Conservation (phyloP, 768 basidiomycete species). For the Dioszegia aurantiaca region DNA sequence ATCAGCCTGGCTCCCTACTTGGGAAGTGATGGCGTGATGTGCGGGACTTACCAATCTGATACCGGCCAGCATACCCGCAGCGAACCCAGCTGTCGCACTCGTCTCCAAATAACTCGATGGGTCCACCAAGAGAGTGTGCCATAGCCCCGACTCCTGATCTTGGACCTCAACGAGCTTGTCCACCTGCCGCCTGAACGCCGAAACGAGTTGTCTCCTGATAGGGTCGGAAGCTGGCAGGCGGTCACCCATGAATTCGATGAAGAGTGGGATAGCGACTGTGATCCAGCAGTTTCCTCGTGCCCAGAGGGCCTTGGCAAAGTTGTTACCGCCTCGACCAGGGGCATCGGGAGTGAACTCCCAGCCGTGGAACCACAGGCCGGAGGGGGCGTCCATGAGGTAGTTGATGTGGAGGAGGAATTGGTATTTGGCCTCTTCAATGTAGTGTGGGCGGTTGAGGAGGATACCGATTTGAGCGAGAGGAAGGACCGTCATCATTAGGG, state of each 20-base stretch:
- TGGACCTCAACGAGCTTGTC: conserved; percentile 57
- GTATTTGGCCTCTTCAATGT: conserved; percentile 57
- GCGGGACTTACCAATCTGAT: conserved; percentile 23
- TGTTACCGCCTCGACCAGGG: conserved; percentile 25
- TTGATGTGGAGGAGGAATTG: conserved; percentile 48
- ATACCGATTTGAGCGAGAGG: conserved; percentile 61
- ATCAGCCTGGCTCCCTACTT: conserved; percentile 4
- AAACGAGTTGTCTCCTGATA: conserved; percentile 55
- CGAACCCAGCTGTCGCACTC: conserved; percentile 45
- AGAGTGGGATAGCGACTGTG: conserved; percentile 36
- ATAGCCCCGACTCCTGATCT: conserved; percentile 56
- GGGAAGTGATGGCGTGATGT: not conserved
- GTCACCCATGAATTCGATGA: conserved; percentile 26
- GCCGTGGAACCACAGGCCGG: conserved; percentile 50
- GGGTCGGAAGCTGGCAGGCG: conserved; percentile 54
- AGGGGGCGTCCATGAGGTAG: conserved; percentile 45
- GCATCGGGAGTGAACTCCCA: conserved; percentile 40
- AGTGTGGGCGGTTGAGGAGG: conserved; percentile 57
- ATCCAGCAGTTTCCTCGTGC: conserved; percentile 61
- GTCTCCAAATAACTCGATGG: conserved; percentile 58
- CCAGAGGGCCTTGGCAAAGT: conserved; percentile 57
- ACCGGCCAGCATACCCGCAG: conserved; percentile 34
- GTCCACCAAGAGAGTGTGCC: conserved; percentile 61
- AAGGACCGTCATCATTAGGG: conserved; percentile 60
- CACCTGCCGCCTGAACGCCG: conserved; percentile 57